These are phyloP conservation scores for Monosporozyma aerobia DNA, from an alignment of 805 yeast genomes.

Conservation along the genomic window DNA sequence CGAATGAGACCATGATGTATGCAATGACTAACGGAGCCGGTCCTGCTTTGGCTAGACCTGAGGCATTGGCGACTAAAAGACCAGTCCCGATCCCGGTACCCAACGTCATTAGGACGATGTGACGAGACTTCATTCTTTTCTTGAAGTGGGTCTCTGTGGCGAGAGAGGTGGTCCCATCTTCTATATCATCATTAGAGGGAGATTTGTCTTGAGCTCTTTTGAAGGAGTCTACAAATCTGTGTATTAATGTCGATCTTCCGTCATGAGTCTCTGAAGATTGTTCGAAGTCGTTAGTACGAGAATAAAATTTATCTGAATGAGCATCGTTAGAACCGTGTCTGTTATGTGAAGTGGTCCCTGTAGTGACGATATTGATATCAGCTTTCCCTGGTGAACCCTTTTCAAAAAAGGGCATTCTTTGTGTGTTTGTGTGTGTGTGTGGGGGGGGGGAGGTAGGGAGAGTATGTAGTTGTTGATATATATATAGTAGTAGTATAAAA, in stretches of 20 bases:
- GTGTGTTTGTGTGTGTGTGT: not conserved
- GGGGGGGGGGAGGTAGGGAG: not conserved
- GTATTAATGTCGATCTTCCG: not conserved
- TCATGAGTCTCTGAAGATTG: not conserved
- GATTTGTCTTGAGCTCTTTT: slow-evolving; percentile 12
- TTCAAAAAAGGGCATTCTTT: not conserved
- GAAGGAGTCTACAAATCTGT: slow-evolving; percentile 18
- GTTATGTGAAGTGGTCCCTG: not conserved
- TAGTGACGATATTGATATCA: not conserved
- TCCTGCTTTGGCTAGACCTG: slow-evolving; percentile 36
- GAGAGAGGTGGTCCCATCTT: slow-evolving; percentile 13
- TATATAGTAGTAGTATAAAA: not conserved
- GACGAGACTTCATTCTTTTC: slow-evolving; percentile 31
- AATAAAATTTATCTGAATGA: not conserved
- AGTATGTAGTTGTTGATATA: too few relatives aligned
- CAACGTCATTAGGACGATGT: slow-evolving; percentile 65
- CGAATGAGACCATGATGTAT: slow-evolving; percentile 46
- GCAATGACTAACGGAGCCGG: slow-evolving; percentile 44
- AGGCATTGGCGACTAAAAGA: slow-evolving; percentile 46
- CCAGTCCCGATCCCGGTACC: slow-evolving; percentile 84
- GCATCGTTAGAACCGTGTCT: not conserved
- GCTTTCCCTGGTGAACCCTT: not conserved
- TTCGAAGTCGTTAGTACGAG: not conserved
- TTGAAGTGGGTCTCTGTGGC: slow-evolving; percentile 10
- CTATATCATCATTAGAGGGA: slow-evolving; percentile 9